Percentiles rank a stretch among this genome's conserved stretches.
These are phyloP conservation scores for Gyrodon lividus DNA, from an alignment of 768 basidiomycete species.

Conservation along the genomic window DNA sequence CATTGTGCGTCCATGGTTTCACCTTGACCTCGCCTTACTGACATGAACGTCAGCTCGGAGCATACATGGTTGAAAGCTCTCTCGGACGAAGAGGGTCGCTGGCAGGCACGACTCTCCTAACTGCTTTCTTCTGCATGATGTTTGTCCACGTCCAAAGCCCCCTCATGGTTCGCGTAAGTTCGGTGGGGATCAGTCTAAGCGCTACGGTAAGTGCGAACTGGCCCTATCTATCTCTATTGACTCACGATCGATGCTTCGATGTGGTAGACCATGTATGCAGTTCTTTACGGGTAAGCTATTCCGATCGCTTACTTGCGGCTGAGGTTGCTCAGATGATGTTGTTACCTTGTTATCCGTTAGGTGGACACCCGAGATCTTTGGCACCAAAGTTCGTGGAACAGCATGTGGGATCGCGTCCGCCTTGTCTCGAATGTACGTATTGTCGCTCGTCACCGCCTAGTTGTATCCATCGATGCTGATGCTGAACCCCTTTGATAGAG, in stretches of 20 bases:
- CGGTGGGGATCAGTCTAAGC: slow-evolving; percentile 75
- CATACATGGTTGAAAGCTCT: slow-evolving; percentile 69
- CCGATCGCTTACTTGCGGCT: neutral
- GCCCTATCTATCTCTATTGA: neutral
- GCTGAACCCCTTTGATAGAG: slow-evolving; percentile 41
- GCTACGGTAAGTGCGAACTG: slow-evolving; percentile 45
- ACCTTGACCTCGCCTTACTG: neutral
- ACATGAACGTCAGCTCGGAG: slow-evolving; percentile 61
- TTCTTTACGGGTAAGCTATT: slow-evolving; percentile 60
- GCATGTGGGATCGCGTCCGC: slow-evolving; percentile 88
- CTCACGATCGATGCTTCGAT: neutral
- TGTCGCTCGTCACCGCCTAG: neutral
- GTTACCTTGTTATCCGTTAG: slow-evolving; percentile 25
- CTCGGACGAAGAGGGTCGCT: slow-evolving; percentile 74
- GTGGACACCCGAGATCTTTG: slow-evolving; percentile 88
- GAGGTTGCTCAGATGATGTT: neutral
- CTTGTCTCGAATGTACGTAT: slow-evolving; percentile 72
- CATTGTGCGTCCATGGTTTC: slow-evolving; percentile 49
- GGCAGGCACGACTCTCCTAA: slow-evolving; percentile 71
- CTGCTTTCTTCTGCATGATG: slow-evolving; percentile 68
- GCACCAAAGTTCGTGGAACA: slow-evolving; percentile 82
- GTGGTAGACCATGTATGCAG: slow-evolving; percentile 76
- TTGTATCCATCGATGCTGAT: neutral
- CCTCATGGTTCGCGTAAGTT: slow-evolving; percentile 61
- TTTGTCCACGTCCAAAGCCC: slow-evolving; percentile 62